Conservation (phyloP, 805 yeast genomes). For the Naumovozyma dairenensis region DNA sequence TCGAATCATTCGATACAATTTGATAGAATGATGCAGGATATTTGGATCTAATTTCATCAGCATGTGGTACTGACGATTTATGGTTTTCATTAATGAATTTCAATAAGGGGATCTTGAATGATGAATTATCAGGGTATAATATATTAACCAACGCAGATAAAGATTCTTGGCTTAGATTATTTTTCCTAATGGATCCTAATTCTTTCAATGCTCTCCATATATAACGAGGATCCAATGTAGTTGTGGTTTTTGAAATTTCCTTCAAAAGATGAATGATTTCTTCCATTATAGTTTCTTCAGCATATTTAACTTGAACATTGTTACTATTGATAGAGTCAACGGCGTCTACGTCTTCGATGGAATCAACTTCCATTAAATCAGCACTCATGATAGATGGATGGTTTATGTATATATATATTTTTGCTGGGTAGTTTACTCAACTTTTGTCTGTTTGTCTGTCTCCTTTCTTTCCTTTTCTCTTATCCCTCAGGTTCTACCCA, state of each 20-base stretch:
- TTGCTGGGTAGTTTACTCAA: too few relatives aligned
- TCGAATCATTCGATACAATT: slow-evolving; percentile 14
- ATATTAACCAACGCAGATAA: slow-evolving; percentile 45
- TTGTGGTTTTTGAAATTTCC: slow-evolving; percentile 45
- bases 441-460: too few relatives aligned
- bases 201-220: slow-evolving; percentile 80
- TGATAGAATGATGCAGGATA: slow-evolving; percentile 28
- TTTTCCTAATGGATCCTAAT: slow-evolving; percentile 62
- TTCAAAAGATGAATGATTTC: slow-evolving; percentile 26
- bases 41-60: slow-evolving; percentile 23
- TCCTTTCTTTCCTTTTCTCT: too few relatives aligned
- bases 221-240: slow-evolving; percentile 75
- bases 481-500: too few relatives aligned
- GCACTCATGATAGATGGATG: slow-evolving; percentile 13
- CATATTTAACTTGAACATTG: slow-evolving; percentile 21
- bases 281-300: slow-evolving; percentile 26
- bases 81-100: slow-evolving; percentile 31
- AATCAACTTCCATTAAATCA: slow-evolving; percentile 22
- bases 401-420: too few relatives aligned
- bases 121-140: slow-evolving; percentile 43
- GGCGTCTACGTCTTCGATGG: slow-evolving; percentile 9
- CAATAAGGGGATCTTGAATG: slow-evolving; percentile 36
- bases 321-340: too few relatives aligned
- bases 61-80: slow-evolving; percentile 29
- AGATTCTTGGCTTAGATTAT: slow-evolving; percentile 40